Base-by-base conservation (phyloP, 1,139 yeast species). In the Eremothecium gossypii region DNA sequence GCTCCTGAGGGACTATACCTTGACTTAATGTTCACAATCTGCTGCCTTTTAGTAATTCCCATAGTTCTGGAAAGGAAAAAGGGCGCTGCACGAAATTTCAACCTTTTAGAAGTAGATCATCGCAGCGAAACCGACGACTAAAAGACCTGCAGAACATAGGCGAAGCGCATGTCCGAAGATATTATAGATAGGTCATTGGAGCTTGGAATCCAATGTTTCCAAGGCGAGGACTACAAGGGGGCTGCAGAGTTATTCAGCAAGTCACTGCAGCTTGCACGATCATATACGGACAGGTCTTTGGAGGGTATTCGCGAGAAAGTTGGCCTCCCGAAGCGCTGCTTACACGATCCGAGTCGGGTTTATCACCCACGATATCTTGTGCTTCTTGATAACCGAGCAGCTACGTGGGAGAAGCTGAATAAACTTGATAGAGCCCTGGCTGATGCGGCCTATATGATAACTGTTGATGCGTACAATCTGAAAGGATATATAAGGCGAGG, bases 401-500 rank as follows among this genome's bases (percentile, higher is more conserved):
- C 85, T 0, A 70, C 79, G 0, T 69, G 65, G 54, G 80, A 77
- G 51, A 78, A 76, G 52, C 46, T 77, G 41, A 64, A 64, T 1
- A 63, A 67, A 12, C 35, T 60, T 2, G 58, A 57, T 0, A 59
- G 59, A 20, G 80, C 84, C 0, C 52, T 73, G 35, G 50, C 51
- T 23, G 81, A 76, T 45, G 73, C 77, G 0, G 58, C 65, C 27
- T 61, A 53, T 35, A 60, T 74, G 49, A 61, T 73, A 2, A 54
- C 59, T 13, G 42, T 67, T 2, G 83, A 78, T 39, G 83, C 84
- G 0, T 61, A 70, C 36, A 72, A 77, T 34, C 68, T 79, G 49
- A 79, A 75, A 55, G 80, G 83, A 1, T 79, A 79, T 50, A 60
- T 80, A 26, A 56, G 86, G 38, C 56, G 65, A 1, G 76, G 77